Base-by-base conservation (phyloP, 441 rosid species). In the Cnidoscolus chayamansa region DNA sequence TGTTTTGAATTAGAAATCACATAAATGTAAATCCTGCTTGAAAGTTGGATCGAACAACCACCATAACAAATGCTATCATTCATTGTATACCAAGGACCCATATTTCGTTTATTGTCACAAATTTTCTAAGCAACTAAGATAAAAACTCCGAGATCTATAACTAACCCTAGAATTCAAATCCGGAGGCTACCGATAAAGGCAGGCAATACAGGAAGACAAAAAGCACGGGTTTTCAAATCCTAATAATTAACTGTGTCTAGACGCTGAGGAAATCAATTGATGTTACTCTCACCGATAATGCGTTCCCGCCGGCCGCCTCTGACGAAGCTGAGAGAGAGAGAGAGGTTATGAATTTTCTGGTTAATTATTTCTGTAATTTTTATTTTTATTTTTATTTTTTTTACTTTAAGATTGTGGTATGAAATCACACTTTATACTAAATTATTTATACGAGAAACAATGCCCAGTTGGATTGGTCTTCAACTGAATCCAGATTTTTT, bases 241-340 rank as follows among this genome's bases (percentile, higher is more conserved):
- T 8, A 43, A 35, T 35, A 63, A n/a, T 25, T 13, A 47, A 25
- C 40, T 63, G 0, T 12, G 20, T 8, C 5, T 35, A 15, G 32
- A 19, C 57, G 2, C 53, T 56, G 54, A 68, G 54, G 20, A 47
- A 9, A 53, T 67, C 7, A 54, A 68, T 17, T 4, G 62, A 37
- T 11, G 35, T 17, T 31, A 70, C 32, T 47, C 64, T 76, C 79
- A 83, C 91, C 88, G 80, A 75, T 80, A 78, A 68, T 30, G 49
- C 57, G 75, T 77, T 81, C 86, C 79, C 79, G 83, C 85, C 81
- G 81, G 81, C 82, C 4, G 51, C 51, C 76, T 77, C 76, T 66
- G 76, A 55, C 53, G 47, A 60, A 49, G 25, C 57, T 69, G 54
- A 15, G 62, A 32, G 40, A 50, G 64, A 47, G 60, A 40, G 65